Evolutionary conservation across 1,139 yeast genomes (phyloP).

Genomic region (Tardiomyces depauwii): DNA sequence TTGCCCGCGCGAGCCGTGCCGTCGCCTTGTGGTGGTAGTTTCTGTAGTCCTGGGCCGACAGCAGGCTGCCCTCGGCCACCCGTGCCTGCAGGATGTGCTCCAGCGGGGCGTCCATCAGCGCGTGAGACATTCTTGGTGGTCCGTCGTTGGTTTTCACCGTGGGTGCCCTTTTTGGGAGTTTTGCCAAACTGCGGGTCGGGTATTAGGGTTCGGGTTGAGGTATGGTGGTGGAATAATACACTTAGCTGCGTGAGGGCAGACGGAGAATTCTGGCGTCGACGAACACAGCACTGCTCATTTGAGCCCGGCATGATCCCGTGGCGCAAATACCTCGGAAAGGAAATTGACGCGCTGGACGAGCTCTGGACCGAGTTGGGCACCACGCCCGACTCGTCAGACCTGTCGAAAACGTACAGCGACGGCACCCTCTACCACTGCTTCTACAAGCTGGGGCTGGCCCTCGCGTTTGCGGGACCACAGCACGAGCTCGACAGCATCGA

Average conservation of each 20-base stretch:
- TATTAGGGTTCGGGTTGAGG: too few species aligned
- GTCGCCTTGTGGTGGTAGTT: slow-evolving; percentile 21
- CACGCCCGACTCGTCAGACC: not conserved
- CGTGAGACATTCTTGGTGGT: too few species aligned
- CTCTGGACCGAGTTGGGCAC: not conserved
- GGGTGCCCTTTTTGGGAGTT: too few species aligned
- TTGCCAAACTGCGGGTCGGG: too few species aligned
- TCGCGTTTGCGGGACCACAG: not conserved
- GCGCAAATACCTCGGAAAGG: not conserved
- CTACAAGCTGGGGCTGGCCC: not conserved
- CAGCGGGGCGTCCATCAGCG: not conserved
- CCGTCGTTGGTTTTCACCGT: too few species aligned
- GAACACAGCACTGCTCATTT: too few species aligned
- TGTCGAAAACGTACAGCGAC: not conserved
- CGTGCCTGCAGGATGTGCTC: not conserved
- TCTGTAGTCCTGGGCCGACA: slow-evolving; percentile 29
- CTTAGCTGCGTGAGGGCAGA: too few species aligned
- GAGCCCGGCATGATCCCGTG: not conserved
- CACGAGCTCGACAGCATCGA: not conserved
- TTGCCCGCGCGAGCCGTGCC: slow-evolving; percentile 42
- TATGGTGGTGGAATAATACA: too few species aligned
- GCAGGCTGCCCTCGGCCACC: slow-evolving; percentile 24
- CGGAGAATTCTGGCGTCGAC: too few species aligned
- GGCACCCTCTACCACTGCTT: not conserved
- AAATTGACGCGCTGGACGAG: not conserved